Base-by-base conservation (phyloP, 768 basidiomycete genomes). In the Macrocybe gigantea region DNA sequence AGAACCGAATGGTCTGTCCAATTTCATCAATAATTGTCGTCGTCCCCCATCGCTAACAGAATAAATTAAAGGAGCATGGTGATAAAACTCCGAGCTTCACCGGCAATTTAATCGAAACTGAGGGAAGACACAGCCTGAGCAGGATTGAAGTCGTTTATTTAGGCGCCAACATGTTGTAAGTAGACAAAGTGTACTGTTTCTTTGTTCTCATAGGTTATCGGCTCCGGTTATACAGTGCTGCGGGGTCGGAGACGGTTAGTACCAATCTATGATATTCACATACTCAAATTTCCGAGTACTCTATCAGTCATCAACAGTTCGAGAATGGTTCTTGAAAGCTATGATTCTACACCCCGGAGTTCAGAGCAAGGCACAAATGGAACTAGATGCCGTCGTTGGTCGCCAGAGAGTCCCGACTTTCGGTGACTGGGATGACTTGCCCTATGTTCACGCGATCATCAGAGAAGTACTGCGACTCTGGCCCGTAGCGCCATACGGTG, bases 391-490 rank as follows among this genome's bases (percentile, higher is more conserved):
- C 1, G 56, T 71, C 8, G 45, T 63, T 12, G 68, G 67, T 5
- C 45, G 44, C 7, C 56, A 60, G 22, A 60, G 69, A 0, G 56
- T 74, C 6, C 69, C 70, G 1, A 63, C 52, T 0, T 46, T 65
- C n/a, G 62, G 60, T 2, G 71, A 75, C 45, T 53, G 54, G 2
- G 51, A 57, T 5, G 47, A 52, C 1, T 48, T 73, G 11, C 69
- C 68, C 0, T 73, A 71, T 43, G 51, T 71, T 31, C 50, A 49
- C 5, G 72, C 72, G 5, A 41, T 75, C 2, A 49, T 69, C 37
- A 69, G 65, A 52, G 74, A 77, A 54, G 49, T 64, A 8, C 46
- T 72, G 15, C 64, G 72, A 35, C 68, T 66, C 67, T 56, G 52
- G 6, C 57, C 65, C 15, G 60, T 63, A 12, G 58, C 57, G n/a